phyloP scores from a whole-genome alignment of 2,329 filamentous ascomycete genomes.

The Calonectria pseudoturangicola region DNA sequence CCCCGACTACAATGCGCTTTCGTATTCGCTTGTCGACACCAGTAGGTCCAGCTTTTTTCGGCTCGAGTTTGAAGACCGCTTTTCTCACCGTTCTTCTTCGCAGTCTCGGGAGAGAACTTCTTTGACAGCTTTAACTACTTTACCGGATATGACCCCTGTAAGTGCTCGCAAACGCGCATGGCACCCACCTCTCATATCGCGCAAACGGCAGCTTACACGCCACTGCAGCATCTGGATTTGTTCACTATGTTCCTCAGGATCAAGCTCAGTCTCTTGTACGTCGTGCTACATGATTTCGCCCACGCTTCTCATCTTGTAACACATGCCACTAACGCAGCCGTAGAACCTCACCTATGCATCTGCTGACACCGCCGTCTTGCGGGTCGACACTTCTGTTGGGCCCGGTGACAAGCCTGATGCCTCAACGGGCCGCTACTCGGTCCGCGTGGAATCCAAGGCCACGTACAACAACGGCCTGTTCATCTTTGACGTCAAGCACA shows the following conservation, averaged over 20 bases:
- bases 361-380: slow-evolving; percentile 71
- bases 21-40: slow-evolving; percentile 69
- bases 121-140: slow-evolving; percentile 75
- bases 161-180: slow-evolving; percentile 33
- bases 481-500: slow-evolving; percentile 79
- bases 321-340: background rate
- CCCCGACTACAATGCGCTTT: slow-evolving; percentile 68
- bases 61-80: background rate
- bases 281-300: background rate
- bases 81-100: slow-evolving; percentile 36
- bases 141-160: slow-evolving; percentile 69
- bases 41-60: slow-evolving; percentile 60
- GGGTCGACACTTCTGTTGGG: slow-evolving; percentile 76
- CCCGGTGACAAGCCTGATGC: slow-evolving; percentile 68
- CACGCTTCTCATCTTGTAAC: background rate
- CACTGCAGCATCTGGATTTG: slow-evolving; percentile 66
- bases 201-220: slow-evolving; percentile 22
- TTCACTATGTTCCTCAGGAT: slow-evolving; percentile 70
- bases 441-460: slow-evolving; percentile 76
- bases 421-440: slow-evolving; percentile 76
- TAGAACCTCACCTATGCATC: slow-evolving; percentile 79
- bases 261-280: slow-evolving; percentile 66
- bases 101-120: slow-evolving; percentile 70
- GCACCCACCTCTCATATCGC: background rate
- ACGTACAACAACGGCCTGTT: slow-evolving; percentile 79